Base-by-base conservation (phyloP, 2,329 filamentous ascomycete genomes). In the Sclerotinia spermophila region DNA sequence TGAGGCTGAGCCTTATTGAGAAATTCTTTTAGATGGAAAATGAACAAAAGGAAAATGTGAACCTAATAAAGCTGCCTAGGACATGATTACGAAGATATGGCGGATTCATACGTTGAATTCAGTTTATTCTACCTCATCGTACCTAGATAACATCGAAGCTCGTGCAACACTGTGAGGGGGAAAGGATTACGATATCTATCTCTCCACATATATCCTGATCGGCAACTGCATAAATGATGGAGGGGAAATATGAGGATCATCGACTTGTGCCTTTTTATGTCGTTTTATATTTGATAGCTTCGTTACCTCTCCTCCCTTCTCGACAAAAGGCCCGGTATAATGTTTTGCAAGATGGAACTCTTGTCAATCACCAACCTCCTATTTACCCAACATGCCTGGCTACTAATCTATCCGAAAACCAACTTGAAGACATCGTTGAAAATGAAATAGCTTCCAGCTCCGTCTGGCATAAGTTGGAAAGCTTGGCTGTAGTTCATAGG, bases 391-490 rank as follows among this genome's bases (percentile, higher is more conserved):
- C 44, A 27, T 48, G 60, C 30, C n/a, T 65, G 35, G 58, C 55
- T 45, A 19, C 44, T 51, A 40, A 59, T n/a, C 74, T 67, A 78
- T 72, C 76, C 85, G 82, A 92, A 95, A 76, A 97, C 87, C 73
- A 98, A 88, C 83, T 92, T 92, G 89, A 98, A 98, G 81, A 98
- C 84, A 82, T 98, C 95, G 86, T 98, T 97, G 84, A 90, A 90
- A 80, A 98, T 92, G 81, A 88, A 97, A 85, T 91, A 97, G 82
- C 86, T 89, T 77, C 89, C 90, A 66, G 78, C 75, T 40, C 82
- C 82, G 69, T 93, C 91, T 72, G 89, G 90, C 75, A 89, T 82
- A 73, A 98, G 90, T 82, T 96, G 92, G 87, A 98, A 98, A 70
- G 87, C 84, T 84, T 98, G 94, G 70, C 90, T 90, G 84, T 94